Conservation (phyloP, 2,329 filamentous ascomycete genomes). For the Thielaviopsis euricoi region DNA sequence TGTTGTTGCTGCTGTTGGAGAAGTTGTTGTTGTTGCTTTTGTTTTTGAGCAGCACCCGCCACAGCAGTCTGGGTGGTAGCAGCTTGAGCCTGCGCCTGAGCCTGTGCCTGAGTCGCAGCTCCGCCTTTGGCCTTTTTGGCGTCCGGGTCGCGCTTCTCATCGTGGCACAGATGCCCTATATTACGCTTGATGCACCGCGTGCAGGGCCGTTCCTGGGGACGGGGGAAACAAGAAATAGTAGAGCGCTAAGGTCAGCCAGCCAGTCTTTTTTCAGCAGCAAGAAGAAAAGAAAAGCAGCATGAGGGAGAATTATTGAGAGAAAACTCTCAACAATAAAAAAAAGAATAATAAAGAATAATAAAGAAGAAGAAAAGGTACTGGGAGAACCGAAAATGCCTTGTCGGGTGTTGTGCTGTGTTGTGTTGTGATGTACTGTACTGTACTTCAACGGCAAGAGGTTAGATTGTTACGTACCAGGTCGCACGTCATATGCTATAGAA, state of each 20-base stretch:
- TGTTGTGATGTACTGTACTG: too few species aligned
- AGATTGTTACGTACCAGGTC: slow-evolving; percentile 53
- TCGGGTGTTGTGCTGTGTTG: not conserved
- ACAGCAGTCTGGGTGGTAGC: not conserved
- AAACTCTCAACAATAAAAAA: slow-evolving; percentile 1
- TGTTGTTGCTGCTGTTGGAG: slow-evolving; percentile 16
- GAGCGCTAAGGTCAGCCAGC: slow-evolving; percentile 16
- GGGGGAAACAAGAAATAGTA: slow-evolving; percentile 17
- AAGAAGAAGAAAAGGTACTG: not conserved
- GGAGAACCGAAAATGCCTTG: not conserved
- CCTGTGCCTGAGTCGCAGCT: slow-evolving; percentile 19
- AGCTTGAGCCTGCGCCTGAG: not conserved
- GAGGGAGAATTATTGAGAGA: not conserved
- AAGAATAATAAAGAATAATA: not conserved
- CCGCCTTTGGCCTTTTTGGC: slow-evolving; percentile 64
- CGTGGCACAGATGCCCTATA: slow-evolving; percentile 95
- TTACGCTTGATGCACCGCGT: slow-evolving; percentile 96
- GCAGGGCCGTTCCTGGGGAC: slow-evolving; percentile 71
- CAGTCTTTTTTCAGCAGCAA: slow-evolving; percentile 15
- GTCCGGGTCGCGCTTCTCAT: slow-evolving; percentile 77
- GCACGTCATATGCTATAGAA: slow-evolving; percentile 70
- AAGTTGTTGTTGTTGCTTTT: slow-evolving; percentile 18
- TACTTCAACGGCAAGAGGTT: slow-evolving; percentile 12
- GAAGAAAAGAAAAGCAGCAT: slow-evolving; percentile 8
- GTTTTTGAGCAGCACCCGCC: slow-evolving; percentile 13